Evolutionary conservation across 2,329 filamentous ascomycete genomes (phyloP).

Genomic region (Xylaria multiplex): DNA sequence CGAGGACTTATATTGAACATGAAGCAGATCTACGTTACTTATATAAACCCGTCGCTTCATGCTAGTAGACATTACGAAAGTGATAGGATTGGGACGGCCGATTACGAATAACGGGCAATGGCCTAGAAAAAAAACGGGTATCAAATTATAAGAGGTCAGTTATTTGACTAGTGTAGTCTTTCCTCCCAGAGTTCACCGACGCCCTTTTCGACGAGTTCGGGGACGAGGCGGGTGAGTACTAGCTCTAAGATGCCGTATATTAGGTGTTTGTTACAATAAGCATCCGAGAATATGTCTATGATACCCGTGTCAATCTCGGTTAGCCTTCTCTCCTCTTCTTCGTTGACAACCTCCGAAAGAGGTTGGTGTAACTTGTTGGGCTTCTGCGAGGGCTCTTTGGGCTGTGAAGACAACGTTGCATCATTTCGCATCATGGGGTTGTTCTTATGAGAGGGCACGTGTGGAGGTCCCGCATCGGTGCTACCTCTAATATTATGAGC

Average conservation of each 20-base stretch:
- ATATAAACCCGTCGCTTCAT: not conserved
- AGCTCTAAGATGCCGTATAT: conserved; percentile 85
- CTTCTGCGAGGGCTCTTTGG: conserved; percentile 40
- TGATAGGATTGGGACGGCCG: not conserved
- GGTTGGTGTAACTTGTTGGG: conserved; percentile 37
- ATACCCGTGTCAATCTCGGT: conserved; percentile 70
- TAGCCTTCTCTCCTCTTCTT: conserved; percentile 61
- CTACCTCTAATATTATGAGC: conserved; percentile 38
- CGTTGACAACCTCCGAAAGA: conserved; percentile 36
- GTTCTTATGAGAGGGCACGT: conserved; percentile 42
- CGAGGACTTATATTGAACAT: conserved; percentile 22
- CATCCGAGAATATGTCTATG: conserved; percentile 79
- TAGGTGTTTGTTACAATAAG: conserved; percentile 92
- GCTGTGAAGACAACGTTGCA: conserved; percentile 45
- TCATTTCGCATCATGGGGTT: conserved; percentile 41
- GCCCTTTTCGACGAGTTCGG: conserved; percentile 80
- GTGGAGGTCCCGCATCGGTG: conserved; percentile 43
- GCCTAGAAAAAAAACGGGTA: conserved; percentile 8
- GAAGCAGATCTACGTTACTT: not conserved
- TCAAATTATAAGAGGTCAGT: conserved; percentile 17
- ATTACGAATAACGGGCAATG: not conserved
- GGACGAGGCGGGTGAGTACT: conserved; percentile 81
- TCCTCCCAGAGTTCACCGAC: conserved; percentile 79
- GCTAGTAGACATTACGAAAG: not conserved
- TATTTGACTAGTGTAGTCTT: conserved; percentile 59